These are phyloP conservation scores for Hansenula lynferdii DNA, from an alignment of 1,139 yeast species.

Conservation along the genomic window DNA sequence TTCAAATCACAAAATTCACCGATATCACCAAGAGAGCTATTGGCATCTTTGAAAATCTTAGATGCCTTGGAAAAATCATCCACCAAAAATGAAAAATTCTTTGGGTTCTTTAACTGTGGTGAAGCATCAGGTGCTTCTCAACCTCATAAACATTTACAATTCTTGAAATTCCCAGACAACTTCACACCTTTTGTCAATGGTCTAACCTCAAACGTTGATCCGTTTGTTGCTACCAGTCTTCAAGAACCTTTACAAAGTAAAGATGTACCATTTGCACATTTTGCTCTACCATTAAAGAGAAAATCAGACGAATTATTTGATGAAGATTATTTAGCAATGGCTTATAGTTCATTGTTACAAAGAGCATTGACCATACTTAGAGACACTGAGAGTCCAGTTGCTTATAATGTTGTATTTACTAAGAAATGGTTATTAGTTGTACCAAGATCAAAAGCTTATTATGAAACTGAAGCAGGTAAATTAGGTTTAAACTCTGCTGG, in stretches of 20 bases:
- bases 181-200: slow-evolving; percentile 59
- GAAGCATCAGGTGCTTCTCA: slow-evolving; percentile 88
- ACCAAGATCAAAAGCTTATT: slow-evolving; percentile 57
- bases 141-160: slow-evolving; percentile 88
- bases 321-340: slow-evolving; percentile 51
- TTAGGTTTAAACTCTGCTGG: slow-evolving; percentile 80
- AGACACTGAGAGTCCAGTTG: slow-evolving; percentile 43
- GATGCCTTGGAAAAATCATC: slow-evolving; percentile 30
- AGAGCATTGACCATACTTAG: slow-evolving; percentile 63
- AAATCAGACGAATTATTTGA: slow-evolving; percentile 40
- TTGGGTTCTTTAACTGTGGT: slow-evolving; percentile 89
- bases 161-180: slow-evolving; percentile 61
- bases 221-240: slow-evolving; percentile 48
- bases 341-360: slow-evolving; percentile 67
- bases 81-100: slow-evolving; percentile 37
- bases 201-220: slow-evolving; percentile 40
- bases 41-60: slow-evolving; percentile 52
- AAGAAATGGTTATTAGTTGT: slow-evolving; percentile 78
- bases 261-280: slow-evolving; percentile 78
- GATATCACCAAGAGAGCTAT: slow-evolving; percentile 61
- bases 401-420: slow-evolving; percentile 81
- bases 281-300: slow-evolving; percentile 59
- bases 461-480: slow-evolving; percentile 24
- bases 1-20: slow-evolving; percentile 71
- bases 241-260: slow-evolving; percentile 58